Evolutionary conservation across 2,329 filamentous ascomycete genomes (phyloP), one percentile per base, ranked within the genome.

Genomic region (Talaromyces sp.): DNA sequence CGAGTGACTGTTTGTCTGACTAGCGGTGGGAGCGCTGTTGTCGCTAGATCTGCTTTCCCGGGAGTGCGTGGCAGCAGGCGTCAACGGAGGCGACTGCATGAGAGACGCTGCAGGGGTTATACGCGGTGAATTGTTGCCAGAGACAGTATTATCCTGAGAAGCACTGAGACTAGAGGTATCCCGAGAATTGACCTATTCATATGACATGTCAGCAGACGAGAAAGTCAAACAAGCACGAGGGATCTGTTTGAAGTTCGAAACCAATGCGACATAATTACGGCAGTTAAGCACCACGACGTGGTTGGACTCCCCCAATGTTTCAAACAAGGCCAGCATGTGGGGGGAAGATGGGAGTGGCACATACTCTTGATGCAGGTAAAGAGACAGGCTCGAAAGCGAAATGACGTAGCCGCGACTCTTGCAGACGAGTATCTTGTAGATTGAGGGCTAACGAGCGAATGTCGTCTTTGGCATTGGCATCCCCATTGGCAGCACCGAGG

Each of bases 311-410:
- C 22, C 39, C 37, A 10, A 41, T 27, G 24, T 59, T 59, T 59
- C 35, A 43, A 59, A 45, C 35, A 45, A 31, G 27, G n/a, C 35
- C 31, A 31, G 19, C 56, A 59, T 22, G 27, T 31, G 27, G 37
- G 56, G 56, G 52, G 37, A 3, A n/a, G 39, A 43, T n/a, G 24
- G 33, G 24, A 31, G 5, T 13, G 22, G 31, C 58, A 77, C 78
- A 61, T 78, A 81, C 78, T 68, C 78, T 77, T 50, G 74, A 79
- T 16, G 77, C 72, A 66, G 95, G 94, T 61, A 98, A 83, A 41
- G 95, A 98, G 68, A 97, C 88, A 39, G 94, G 90, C 75, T 97
- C 93, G 73, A 93, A 98, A 50, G 90, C 88, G 78, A 92, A 96
- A 74, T 93, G 91, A 74, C 90, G 90, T 82, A 96, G 87, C 68